phyloP scores from a whole-genome alignment of 345 rosid genomes.

The Melastoma malabathricum region DNA sequence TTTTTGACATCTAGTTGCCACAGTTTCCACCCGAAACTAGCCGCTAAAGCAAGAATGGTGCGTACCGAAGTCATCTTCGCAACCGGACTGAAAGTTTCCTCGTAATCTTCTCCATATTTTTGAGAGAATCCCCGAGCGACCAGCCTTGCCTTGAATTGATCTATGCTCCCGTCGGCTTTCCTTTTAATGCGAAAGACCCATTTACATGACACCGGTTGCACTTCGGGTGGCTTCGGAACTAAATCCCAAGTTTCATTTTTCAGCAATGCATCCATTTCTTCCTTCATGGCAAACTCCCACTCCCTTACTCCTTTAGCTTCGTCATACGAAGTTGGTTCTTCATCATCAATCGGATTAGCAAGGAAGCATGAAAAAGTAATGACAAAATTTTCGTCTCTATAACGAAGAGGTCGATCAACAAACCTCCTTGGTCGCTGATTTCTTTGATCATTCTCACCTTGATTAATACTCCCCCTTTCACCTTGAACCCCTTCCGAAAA shows the following conservation, averaged over 20 bases:
- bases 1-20: neutral
- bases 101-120: neutral
- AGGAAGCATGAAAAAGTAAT: neutral
- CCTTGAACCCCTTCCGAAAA: too few relatives aligned
- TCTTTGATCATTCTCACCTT: too few relatives aligned
- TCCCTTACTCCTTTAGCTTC: neutral
- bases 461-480: neutral
- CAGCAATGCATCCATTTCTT: neutral
- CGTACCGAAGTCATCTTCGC: neutral
- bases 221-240: neutral
- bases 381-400: slow-evolving; percentile 4
- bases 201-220: neutral
- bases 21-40: neutral
- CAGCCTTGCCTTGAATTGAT: neutral
- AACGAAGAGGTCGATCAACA: neutral
- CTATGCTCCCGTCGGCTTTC: neutral
- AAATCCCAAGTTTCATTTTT: slow-evolving; percentile 1
- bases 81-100: neutral
- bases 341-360: neutral
- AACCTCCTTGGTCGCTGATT: neutral
- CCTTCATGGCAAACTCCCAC: neutral
- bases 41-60: neutral
- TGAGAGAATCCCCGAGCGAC: neutral
- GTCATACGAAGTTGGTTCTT: neutral
- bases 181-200: neutral